Base-by-base conservation (phyloP, 2,329 filamentous ascomycete species). In the Ascochyta koolunga region DNA sequence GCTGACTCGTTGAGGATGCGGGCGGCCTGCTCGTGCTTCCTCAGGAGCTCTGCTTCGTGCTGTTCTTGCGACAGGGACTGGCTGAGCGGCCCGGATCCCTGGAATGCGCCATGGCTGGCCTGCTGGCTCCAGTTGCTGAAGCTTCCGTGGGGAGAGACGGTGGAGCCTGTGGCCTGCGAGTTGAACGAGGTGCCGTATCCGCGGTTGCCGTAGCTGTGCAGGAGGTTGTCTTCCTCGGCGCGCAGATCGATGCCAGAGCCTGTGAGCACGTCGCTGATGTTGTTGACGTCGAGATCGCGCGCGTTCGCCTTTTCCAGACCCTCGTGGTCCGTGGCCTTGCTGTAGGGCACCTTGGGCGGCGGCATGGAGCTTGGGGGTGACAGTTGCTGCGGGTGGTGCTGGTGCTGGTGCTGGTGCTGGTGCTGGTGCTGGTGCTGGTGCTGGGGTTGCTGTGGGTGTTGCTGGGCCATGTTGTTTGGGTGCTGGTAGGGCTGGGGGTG, bases 231-330 rank as follows among this genome's bases (percentile, higher is more conserved):
- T 68, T 96, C 91, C 73, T 96, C 93, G 60, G 91, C 91, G 54
- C 89, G 87, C 40, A 96, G 77, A 77, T 96, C 90, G 59, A 97
- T 91, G 43, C 91, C 92, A 15, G 91, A 93, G 16, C 89, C 90
- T 16, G 88, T 88, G 49, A 96, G 77, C 44, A 92, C 89, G 76
- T 97, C 93, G 61, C 89, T 90, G 39, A 93, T 83, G 66, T 96
- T 91, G 65, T 93, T 91, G 11, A 80, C 75, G 41, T 79, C 77
- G 22, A 83, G 81, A 37, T 86, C 83, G 60, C 81, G 80, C 52
- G 69, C 64, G 55, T 89, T 88, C 16, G 80, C 80, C 53, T 79
- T 80, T 42, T 80, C 78, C 50, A 80, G 50, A 71, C 75, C 84
- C 75, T 59, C 57, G 33, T 53, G 66, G 47, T 73, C 69, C 24